Conservation (phyloP, 306 rosid species). For the Mimosa bimucronata region DNA sequence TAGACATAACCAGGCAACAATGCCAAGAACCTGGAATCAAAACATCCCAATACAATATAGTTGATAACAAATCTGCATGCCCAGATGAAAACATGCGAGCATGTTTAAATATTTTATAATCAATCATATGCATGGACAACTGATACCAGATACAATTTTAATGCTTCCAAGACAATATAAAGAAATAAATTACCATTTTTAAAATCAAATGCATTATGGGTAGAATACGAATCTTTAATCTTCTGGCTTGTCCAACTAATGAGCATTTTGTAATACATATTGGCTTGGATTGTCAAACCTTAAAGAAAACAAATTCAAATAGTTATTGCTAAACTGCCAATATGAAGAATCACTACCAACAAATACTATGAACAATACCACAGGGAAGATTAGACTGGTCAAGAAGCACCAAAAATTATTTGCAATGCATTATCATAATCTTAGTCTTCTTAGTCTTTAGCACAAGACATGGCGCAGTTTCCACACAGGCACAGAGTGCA, state of each 20-base stretch:
- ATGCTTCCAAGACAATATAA: neutral
- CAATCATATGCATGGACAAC: neutral
- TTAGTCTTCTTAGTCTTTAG: constrained; percentile 13
- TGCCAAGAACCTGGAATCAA: constrained; percentile 18
- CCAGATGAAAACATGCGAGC: neutral
- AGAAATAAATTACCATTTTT: constrained; percentile 57
- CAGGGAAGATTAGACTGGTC: constrained; percentile 7
- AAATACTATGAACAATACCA: constrained; percentile 27
- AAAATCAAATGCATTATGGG: constrained; percentile 85
- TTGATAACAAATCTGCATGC: neutral
- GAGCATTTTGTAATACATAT: constrained; percentile 88
- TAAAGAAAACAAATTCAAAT: constrained; percentile 39
- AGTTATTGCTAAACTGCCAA: constrained; percentile 33
- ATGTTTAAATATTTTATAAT: neutral
- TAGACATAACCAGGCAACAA: constrained; percentile 11
- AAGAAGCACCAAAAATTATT: constrained; percentile 28
- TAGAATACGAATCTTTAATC: constrained; percentile 76
- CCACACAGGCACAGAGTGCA: constrained; percentile 10
- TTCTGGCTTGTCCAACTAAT: constrained; percentile 97
- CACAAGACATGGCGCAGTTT: constrained; percentile 12
- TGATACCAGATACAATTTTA: neutral
- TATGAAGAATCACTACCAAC: constrained; percentile 16
- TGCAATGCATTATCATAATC: constrained; percentile 4
- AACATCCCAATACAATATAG: neutral
- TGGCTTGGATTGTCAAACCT: constrained; percentile 93